Evolutionary conservation across 2,329 filamentous ascomycete genomes (phyloP), one percentile per base, ranked within the genome.

Genomic region (Didymella keratinophila): DNA sequence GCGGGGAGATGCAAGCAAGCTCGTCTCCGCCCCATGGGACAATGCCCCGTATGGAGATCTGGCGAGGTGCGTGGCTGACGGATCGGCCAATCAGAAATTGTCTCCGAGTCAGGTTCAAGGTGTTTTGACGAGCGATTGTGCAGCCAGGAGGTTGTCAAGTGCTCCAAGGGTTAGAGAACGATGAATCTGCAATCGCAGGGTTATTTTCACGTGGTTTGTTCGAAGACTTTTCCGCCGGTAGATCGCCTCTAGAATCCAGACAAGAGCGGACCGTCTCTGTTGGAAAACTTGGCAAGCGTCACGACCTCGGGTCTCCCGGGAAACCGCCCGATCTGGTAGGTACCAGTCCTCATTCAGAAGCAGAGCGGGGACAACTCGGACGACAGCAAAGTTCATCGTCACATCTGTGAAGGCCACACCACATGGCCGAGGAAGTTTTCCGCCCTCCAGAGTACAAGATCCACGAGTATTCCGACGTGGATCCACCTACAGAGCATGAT

Each of bases 1-100:
- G 66, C 63, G 66, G 66, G 66, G 63, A 69, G 63, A 52, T 50
- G 61, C 52, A 56, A 41, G 57, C 39, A 60, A 21, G 11, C 10
- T 59, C 51, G 46, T 47, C 46, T 52, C 56, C 42, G 51, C 52
- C 47, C 52, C 57, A 52, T 55, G 57, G 57, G 51, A 52, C 56
- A 27, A 41, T 50, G 21, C 45, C 44, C 61, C 64, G 63, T 63
- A 59, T 63, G 66, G 65, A 62, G 65, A 66, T 47, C 56, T 46
- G 43, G 61, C 60, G 60, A 63, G 49, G 55, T 46, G 56, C 49
- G 42, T 28, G 23, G 45, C 36, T 56, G 53, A 23, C 23, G 12
- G 34, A 47, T 39, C 39, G 43, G 28, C 66, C 66, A 63, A 63
- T 68, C 30, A 63, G 37, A 45, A 18, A 2, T 12, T 14, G n/a